Evolutionary conservation across 306 rosid species (phyloP).

Genomic region (Glycine tomentella): DNA sequence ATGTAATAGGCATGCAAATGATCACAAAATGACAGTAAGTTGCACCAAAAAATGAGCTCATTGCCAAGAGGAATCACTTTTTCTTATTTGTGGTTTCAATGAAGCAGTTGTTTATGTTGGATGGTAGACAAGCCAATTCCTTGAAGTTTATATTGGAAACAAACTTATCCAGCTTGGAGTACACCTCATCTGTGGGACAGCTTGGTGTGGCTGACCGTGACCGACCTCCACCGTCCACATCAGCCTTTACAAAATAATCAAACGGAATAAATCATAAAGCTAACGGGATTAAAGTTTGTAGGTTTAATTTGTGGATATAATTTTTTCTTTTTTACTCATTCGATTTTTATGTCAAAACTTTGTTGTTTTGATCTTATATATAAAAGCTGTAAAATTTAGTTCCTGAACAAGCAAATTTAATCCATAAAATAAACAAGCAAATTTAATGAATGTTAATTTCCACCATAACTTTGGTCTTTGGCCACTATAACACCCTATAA

Average conservation of each 20-base stretch:
- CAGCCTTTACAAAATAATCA: background rate
- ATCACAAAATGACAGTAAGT: conserved; percentile 31
- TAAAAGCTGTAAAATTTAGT: too few relatives aligned
- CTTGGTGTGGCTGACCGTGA: conserved; percentile 7
- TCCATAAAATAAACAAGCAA: too few relatives aligned
- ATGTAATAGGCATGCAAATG: conserved; percentile 10
- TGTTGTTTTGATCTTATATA: too few relatives aligned
- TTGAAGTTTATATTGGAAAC: background rate
- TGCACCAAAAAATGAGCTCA: conserved; percentile 25
- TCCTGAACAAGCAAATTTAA: too few relatives aligned
- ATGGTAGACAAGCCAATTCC: background rate
- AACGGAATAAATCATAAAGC: background rate
- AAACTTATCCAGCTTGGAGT: conserved; percentile 21
- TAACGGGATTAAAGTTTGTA: background rate
- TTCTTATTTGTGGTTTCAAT: background rate
- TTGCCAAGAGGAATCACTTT: background rate
- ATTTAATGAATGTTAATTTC: too few relatives aligned
- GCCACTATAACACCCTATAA: too few relatives aligned
- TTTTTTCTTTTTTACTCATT: too few relatives aligned
- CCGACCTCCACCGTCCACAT: conserved; percentile 15
- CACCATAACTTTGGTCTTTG: too few relatives aligned
- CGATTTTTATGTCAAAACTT: too few relatives aligned
- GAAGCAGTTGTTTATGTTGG: too few relatives aligned
- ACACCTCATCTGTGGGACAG: conserved; percentile 33
- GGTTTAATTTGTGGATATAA: too few relatives aligned